Percentiles rank a stretch among this genome's conserved stretches.
phyloP scores from a whole-genome alignment of 1,284 basidiomycete genomes.

The Malassezia vespertilionis region DNA sequence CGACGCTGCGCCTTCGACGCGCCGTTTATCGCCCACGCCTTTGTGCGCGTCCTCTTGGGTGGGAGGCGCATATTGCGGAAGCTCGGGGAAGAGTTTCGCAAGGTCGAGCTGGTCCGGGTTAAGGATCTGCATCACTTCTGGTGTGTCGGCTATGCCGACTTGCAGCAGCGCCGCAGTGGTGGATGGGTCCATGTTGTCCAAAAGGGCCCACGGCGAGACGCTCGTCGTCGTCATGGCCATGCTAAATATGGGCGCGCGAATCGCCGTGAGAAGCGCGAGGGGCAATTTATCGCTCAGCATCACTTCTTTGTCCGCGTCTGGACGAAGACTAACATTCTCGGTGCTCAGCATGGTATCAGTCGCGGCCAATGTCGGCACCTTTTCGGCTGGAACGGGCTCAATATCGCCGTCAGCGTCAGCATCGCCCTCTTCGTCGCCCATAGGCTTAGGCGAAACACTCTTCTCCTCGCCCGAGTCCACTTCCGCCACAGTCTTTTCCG shows the following conservation, averaged over 20 bases:
- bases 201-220: constrained; percentile 32
- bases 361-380: background rate
- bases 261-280: constrained; percentile 28
- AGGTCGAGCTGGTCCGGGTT: constrained; percentile 26
- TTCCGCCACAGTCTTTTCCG: constrained; percentile 20
- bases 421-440: constrained; percentile 19
- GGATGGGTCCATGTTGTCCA: constrained; percentile 30
- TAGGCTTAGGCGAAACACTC: background rate
- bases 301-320: constrained; percentile 22
- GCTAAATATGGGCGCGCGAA: constrained; percentile 42
- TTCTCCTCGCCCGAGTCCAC: constrained; percentile 17
- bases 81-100: constrained; percentile 51
- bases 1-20: constrained; percentile 48
- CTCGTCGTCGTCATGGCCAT: constrained; percentile 30
- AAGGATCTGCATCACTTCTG: constrained; percentile 23
- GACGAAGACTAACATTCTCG: constrained; percentile 5
- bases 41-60: constrained; percentile 17
- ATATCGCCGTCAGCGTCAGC: constrained; percentile 26
- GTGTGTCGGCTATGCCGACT: constrained; percentile 22
- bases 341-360: constrained; percentile 19
- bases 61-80: constrained; percentile 48
- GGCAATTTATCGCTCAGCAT: constrained; percentile 37
- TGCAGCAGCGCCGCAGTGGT: constrained; percentile 31
- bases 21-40: constrained; percentile 48
- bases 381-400: constrained; percentile 19